Evolutionary conservation across 805 yeast genomes (phyloP).

Genomic region (Yamadazyma paraphyllophila): DNA sequence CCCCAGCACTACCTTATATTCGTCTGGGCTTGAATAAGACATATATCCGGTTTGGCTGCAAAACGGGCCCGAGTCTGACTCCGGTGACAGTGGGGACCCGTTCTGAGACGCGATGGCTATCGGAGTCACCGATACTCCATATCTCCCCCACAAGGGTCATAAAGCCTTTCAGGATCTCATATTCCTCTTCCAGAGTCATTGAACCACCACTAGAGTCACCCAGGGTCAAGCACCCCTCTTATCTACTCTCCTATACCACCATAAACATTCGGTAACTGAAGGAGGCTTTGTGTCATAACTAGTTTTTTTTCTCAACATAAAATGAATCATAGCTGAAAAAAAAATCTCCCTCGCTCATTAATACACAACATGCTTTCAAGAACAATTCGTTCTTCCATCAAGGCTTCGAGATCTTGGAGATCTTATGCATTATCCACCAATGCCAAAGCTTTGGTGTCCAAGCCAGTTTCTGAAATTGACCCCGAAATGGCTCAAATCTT

Average conservation of each 20-base stretch:
- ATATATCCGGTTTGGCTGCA: too few species aligned
- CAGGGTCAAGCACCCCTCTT: neutral
- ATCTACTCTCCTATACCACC: too few species aligned
- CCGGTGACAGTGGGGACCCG: too few species aligned
- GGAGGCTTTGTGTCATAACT: neutral
- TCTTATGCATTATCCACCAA: constrained; percentile 64
- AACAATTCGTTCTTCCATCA: constrained; percentile 19
- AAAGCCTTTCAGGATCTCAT: too few species aligned
- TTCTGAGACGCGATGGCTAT: too few species aligned
- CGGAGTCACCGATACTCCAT: too few species aligned
- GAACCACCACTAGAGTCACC: neutral
- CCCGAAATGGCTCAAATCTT: constrained; percentile 83
- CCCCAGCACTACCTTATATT: too few species aligned
- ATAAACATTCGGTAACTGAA: neutral
- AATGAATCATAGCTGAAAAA: constrained; percentile 9
- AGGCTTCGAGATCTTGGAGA: constrained; percentile 17
- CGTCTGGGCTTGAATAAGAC: too few species aligned
- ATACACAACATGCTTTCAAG: constrained; percentile 26
- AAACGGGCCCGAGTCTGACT: too few species aligned
- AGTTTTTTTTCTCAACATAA: neutral
- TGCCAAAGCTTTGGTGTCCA: constrained; percentile 65
- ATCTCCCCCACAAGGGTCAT: too few species aligned
- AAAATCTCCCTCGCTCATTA: neutral
- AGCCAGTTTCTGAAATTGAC: constrained; percentile 64
- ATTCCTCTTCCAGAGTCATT: neutral